Evolutionary conservation across 2,329 filamentous ascomycete species (phyloP).

Genomic region (Talaromyces sp.): DNA sequence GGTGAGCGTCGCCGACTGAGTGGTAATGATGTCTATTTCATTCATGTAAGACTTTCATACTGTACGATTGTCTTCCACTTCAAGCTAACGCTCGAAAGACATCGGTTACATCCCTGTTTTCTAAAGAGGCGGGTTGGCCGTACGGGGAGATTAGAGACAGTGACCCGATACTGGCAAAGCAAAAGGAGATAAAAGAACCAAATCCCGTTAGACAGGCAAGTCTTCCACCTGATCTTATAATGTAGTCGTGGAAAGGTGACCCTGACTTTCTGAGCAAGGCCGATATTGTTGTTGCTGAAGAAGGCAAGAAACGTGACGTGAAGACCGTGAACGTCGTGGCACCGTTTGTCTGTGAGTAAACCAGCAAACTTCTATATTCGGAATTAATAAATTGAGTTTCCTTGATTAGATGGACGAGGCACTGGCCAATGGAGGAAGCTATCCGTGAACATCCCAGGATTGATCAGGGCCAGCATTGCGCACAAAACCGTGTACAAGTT

Average conservation of each 20-base stretch:
- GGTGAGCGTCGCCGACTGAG: neutral
- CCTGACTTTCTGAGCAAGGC: neutral
- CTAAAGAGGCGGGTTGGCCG: neutral
- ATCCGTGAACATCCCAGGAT: constrained; percentile 1
- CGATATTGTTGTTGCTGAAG: neutral
- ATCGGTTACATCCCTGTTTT: neutral
- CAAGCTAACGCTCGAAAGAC: neutral
- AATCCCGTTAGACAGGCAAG: neutral
- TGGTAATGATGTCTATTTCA: neutral
- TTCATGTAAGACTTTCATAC: neutral
- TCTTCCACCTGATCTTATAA: neutral
- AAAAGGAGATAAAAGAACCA: neutral
- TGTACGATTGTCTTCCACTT: neutral
- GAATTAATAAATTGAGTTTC: neutral
- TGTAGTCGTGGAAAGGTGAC: neutral
- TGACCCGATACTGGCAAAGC: neutral
- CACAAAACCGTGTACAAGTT: constrained; percentile 1
- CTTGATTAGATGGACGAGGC: neutral
- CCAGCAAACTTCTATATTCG: neutral
- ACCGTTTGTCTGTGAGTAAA: constrained; percentile 1
- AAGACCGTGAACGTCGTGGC: neutral
- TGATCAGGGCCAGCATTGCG: neutral
- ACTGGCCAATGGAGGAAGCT: constrained; percentile 1
- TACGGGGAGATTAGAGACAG: neutral
- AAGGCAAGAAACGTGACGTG: neutral